These are phyloP conservation scores for Falciphora oryzae DNA, from an alignment of 2,329 filamentous ascomycete genomes.

Conservation along the genomic window DNA sequence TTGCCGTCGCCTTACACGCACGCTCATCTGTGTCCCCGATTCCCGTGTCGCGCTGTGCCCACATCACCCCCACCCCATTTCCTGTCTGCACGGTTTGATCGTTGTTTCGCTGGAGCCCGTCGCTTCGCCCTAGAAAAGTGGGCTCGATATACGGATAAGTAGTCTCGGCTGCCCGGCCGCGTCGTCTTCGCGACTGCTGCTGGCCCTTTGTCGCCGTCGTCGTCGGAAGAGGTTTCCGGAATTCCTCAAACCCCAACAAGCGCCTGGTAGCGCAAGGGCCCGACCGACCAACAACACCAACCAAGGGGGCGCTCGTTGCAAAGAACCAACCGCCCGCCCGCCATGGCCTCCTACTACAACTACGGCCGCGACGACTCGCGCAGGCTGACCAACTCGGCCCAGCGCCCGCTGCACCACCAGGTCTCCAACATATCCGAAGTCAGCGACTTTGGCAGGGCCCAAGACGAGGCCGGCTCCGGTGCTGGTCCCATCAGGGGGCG, in stretches of 20 bases:
- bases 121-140: slow-evolving; percentile 1
- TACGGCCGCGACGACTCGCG: background rate
- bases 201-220: background rate
- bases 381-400: background rate
- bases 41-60: background rate
- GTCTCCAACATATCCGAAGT: slow-evolving; percentile 27
- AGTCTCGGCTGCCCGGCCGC: background rate
- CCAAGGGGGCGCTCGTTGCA: background rate
- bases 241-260: background rate
- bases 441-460: slow-evolving; percentile 32
- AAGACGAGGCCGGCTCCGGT: slow-evolving; percentile 38
- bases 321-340: background rate
- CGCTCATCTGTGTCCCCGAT: no score
- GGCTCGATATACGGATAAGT: background rate
- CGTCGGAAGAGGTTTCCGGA: background rate
- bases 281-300: background rate
- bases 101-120: background rate
- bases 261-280: background rate
- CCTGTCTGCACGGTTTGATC: background rate
- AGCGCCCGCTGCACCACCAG: slow-evolving; percentile 12
- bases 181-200: background rate
- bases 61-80: background rate
- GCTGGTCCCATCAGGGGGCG: slow-evolving; percentile 21
- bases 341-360: background rate
- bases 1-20: background rate